phyloP scores from a whole-genome alignment of 805 yeast genomes.

The Millerozyma acaciae region DNA sequence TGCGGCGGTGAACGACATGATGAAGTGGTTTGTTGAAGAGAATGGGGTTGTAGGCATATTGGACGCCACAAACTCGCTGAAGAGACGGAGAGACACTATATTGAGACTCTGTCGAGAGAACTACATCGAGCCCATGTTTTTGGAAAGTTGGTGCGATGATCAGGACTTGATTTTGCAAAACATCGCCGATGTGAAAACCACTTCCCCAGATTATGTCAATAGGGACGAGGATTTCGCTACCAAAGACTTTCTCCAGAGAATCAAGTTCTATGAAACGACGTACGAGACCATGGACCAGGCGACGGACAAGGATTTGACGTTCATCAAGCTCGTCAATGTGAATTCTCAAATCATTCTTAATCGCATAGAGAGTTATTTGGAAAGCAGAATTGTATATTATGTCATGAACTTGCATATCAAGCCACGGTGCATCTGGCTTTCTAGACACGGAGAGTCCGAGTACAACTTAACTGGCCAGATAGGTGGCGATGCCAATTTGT shows the following conservation, averaged over 20 bases:
- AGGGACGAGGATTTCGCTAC: slow-evolving; percentile 70
- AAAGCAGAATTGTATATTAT: slow-evolving; percentile 89
- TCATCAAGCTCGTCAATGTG: slow-evolving; percentile 82
- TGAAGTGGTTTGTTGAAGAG: slow-evolving; percentile 78
- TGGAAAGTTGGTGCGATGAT: slow-evolving; percentile 90
- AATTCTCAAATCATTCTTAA: slow-evolving; percentile 86
- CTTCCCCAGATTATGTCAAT: slow-evolving; percentile 76
- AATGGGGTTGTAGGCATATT: slow-evolving; percentile 87
- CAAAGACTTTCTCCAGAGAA: slow-evolving; percentile 67
- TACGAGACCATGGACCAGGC: slow-evolving; percentile 72
- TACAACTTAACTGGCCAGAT: slow-evolving; percentile 91
- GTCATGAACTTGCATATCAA: slow-evolving; percentile 93
- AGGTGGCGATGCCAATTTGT: slow-evolving; percentile 89
- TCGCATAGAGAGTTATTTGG: slow-evolving; percentile 80
- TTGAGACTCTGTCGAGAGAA: slow-evolving; percentile 57
- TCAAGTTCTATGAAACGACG: slow-evolving; percentile 64
- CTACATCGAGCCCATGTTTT: slow-evolving; percentile 81
- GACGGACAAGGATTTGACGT: slow-evolving; percentile 64
- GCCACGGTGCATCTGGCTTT: slow-evolving; percentile 88
- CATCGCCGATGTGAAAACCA: slow-evolving; percentile 79
- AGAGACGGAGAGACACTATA: slow-evolving; percentile 63
- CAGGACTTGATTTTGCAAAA: slow-evolving; percentile 72
- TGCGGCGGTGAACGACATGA: slow-evolving; percentile 72
- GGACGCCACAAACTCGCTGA: slow-evolving; percentile 90
- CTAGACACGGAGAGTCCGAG: slow-evolving; percentile 93